phyloP scores from a whole-genome alignment of 257 asterid genomes.

The Jasminum sambac region DNA sequence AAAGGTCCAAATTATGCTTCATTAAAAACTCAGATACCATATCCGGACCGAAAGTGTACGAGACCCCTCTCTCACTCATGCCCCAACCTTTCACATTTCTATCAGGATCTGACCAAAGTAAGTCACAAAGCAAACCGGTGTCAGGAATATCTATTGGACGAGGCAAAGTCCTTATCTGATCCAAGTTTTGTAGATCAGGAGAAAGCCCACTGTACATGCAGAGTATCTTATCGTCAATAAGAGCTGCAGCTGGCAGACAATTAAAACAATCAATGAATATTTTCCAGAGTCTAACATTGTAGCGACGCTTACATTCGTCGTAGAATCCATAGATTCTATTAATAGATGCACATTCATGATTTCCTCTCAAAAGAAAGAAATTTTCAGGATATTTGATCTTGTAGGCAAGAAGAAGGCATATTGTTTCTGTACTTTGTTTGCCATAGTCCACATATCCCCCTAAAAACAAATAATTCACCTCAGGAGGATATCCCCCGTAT shows the following conservation, averaged over 20 bases:
- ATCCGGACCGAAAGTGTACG: not conserved
- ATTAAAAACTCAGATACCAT: not conserved
- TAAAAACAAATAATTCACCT: not conserved
- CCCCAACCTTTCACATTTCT: not conserved
- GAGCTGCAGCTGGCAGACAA: not conserved
- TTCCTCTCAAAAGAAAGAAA: not conserved
- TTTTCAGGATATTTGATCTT: not conserved
- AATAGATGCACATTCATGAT: not conserved
- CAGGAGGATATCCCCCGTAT: not conserved
- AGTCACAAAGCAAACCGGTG: not conserved
- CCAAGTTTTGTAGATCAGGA: not conserved
- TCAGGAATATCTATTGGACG: not conserved
- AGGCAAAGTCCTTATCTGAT: not conserved
- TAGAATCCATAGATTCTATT: not conserved
- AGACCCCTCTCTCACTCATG: not conserved
- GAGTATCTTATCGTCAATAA: not conserved
- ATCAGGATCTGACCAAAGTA: not conserved
- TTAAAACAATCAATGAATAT: not conserved
- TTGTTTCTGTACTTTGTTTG: not conserved
- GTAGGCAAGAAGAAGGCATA: not conserved
- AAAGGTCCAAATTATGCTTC: not conserved
- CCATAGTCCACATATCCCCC: constrained; percentile 3
- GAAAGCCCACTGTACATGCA: not conserved
- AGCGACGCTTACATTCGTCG: not conserved
- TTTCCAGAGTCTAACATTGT: not conserved